A percentile compares a stretch with the other conserved stretches of the same genome.
Evolutionary conservation across 2,329 filamentous ascomycete species (phyloP).

Genomic region (Aphanocladium album): DNA sequence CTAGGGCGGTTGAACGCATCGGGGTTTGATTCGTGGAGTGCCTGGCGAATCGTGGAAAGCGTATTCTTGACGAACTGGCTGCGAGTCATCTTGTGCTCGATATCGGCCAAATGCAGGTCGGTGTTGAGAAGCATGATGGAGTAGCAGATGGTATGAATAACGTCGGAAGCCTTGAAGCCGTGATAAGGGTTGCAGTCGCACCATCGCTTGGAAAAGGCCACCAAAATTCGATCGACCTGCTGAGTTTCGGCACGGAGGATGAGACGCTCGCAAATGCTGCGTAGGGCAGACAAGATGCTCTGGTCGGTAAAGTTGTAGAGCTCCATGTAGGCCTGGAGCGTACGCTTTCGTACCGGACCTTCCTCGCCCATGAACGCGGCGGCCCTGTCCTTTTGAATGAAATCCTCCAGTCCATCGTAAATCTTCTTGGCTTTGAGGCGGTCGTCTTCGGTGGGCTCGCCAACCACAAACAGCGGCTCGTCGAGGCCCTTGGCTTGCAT

Average conservation of each 20-base stretch:
- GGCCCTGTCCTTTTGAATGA: slow-evolving; percentile 72
- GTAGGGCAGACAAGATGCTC: slow-evolving; percentile 73
- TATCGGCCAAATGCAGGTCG: slow-evolving; percentile 90
- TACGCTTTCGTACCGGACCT: slow-evolving; percentile 52
- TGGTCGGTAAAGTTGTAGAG: slow-evolving; percentile 80
- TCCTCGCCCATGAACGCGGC: slow-evolving; percentile 86
- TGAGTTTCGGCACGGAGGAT: slow-evolving; percentile 89
- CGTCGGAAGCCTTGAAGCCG: slow-evolving; percentile 85
- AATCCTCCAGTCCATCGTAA: slow-evolving; percentile 77
- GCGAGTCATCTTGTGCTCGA: slow-evolving; percentile 93
- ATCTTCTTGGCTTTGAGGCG: slow-evolving; percentile 74
- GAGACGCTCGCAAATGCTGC: slow-evolving; percentile 75
- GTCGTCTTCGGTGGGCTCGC: slow-evolving; percentile 63
- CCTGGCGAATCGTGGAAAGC: slow-evolving; percentile 78
- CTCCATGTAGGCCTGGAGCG: slow-evolving; percentile 77
- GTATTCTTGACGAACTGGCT: slow-evolving; percentile 96
- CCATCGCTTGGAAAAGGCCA: slow-evolving; percentile 85
- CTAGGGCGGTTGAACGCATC: slow-evolving; percentile 58
- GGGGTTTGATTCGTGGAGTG: slow-evolving; percentile 66
- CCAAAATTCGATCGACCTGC: slow-evolving; percentile 90
- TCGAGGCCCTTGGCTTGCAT: slow-evolving; percentile 43
- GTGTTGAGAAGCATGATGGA: slow-evolving; percentile 94
- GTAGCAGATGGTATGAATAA: slow-evolving; percentile 96
- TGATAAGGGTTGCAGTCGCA: slow-evolving; percentile 89
- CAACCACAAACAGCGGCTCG: slow-evolving; percentile 53